Base-by-base conservation (phyloP, 805 yeast species). In the Metschnikowia anglica region DNA sequence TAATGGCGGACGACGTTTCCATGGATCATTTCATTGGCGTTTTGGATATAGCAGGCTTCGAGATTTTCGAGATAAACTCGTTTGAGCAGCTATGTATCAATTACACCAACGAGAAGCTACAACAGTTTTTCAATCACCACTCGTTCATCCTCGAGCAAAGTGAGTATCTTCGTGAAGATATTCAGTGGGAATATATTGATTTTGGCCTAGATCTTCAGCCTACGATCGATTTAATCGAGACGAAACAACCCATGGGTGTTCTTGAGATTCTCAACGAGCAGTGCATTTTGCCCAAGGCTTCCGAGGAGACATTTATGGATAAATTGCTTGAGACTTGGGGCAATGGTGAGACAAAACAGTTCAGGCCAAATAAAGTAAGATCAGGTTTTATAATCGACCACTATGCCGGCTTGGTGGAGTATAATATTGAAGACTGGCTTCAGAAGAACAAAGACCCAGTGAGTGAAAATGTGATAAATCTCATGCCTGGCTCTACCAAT, bases 401-500 rank as follows among this genome's bases (percentile, higher is more conserved):
- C 65, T 93, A 93, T 65, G 99, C 99, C 18, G 97, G 96, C 8
- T 82, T 81, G 44, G 99, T 93, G n/a, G 96, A 90, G 56, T 93
- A 93, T 62, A 79, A 86, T 25, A 84, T 88, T 17, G 90, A 85
- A 15, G 91, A 90, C 24, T 93, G 99, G 99, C 68, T 93, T 19
- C 88, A 88, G 49, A 93, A 93, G 65, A 93, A 93, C 61, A 87
- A 86, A 52, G 99, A 93, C 60, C 99, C 98, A 0, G 72, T 93
- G 28, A 87, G 83, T 54, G 95, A 88, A 37, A 79, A 81, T 43
- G 72, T 91, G 9, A 67, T 85, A 34, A 76, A 72, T 28, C 66
- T 89, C 26, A 62, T 91, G 27, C 65, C 81, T 0, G 57, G 62
- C 4, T 88, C 97, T 0, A 51, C 64, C 0, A 81, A 83, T 48